Percentiles rank a stretch among this genome's conserved stretches.
phyloP scores from a whole-genome alignment of 1,139 yeast species.

The Suhomyces bolitotheri region DNA sequence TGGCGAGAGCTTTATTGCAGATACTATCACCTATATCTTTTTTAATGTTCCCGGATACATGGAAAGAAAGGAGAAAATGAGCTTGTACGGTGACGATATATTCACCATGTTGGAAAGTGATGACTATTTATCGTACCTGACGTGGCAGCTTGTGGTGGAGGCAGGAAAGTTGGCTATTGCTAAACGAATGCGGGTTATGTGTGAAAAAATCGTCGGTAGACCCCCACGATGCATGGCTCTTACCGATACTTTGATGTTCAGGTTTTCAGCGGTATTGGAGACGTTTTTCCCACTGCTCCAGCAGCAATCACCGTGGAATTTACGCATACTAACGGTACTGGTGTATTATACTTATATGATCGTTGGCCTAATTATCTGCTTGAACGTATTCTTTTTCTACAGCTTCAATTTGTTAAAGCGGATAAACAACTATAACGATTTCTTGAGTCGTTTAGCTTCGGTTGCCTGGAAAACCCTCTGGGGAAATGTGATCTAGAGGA shows the following conservation, averaged over 20 bases:
- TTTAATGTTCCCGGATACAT: conserved; percentile 19
- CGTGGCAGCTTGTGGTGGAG: neutral
- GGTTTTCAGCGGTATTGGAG: conserved; percentile 26
- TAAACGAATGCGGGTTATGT: conserved; percentile 1
- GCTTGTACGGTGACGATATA: conserved; percentile 15
- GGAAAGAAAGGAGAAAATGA: conserved; percentile 15
- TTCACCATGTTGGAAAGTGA: conserved; percentile 13
- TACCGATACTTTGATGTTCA: conserved; percentile 27
- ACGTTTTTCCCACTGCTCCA: conserved; percentile 17
- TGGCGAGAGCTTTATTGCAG: conserved; percentile 31
- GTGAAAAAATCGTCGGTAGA: neutral
- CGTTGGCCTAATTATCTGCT: conserved; percentile 32
- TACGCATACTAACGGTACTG: conserved; percentile 25
- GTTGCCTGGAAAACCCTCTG: conserved; percentile 2
- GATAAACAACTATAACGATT: conserved; percentile 4
- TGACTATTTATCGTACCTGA: neutral
- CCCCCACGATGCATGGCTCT: conserved; percentile 7
- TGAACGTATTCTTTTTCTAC: conserved; percentile 24
- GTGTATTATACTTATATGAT: conserved; percentile 31
- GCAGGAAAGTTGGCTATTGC: conserved; percentile 1
- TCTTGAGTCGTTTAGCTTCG: conserved; percentile 1
- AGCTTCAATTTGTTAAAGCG: conserved; percentile 13
- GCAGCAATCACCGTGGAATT: conserved; percentile 2
- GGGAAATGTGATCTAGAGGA: conserved; percentile 1
- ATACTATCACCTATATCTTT: conserved; percentile 29